phyloP scores from a whole-genome alignment of 306 rosid species.

The Lathyrus sativus region DNA sequence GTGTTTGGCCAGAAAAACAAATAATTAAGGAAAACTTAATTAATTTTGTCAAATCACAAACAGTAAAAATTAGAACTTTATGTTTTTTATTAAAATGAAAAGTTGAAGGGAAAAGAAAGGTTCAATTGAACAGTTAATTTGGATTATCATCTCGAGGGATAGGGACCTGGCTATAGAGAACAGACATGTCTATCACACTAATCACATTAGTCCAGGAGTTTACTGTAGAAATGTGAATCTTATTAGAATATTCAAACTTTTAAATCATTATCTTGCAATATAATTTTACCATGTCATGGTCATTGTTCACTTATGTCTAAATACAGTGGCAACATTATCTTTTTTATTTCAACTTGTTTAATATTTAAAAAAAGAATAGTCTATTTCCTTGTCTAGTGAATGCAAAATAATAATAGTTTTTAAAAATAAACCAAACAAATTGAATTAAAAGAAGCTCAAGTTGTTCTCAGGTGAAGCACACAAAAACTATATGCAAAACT shows the following conservation, averaged over 20 bases:
- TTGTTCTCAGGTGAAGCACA: constrained; percentile 3
- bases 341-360: constrained; percentile 28
- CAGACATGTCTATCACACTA: constrained; percentile 37
- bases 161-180: constrained; percentile 47
- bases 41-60: constrained; percentile 39
- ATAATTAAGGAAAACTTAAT: neutral
- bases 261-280: constrained; percentile 35
- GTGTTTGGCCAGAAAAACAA: too few species aligned
- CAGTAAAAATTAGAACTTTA: constrained; percentile 25
- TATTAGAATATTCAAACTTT: constrained; percentile 39
- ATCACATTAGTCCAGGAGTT: constrained; percentile 43
- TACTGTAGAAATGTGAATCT: constrained; percentile 37
- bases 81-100: neutral
- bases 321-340: constrained; percentile 17
- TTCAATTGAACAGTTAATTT: constrained; percentile 32
- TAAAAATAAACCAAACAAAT: neutral
- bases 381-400: constrained; percentile 1
- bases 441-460: neutral
- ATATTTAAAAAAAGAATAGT: constrained; percentile 15
- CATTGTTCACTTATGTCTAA: constrained; percentile 23
- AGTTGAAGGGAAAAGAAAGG: neutral
- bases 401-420: neutral
- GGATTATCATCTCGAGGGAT: constrained; percentile 41
- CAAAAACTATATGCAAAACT: neutral
- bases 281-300: neutral